These are phyloP conservation scores for Boletus rubescentipes DNA, from an alignment of 768 basidiomycete genomes.

Conservation along the genomic window DNA sequence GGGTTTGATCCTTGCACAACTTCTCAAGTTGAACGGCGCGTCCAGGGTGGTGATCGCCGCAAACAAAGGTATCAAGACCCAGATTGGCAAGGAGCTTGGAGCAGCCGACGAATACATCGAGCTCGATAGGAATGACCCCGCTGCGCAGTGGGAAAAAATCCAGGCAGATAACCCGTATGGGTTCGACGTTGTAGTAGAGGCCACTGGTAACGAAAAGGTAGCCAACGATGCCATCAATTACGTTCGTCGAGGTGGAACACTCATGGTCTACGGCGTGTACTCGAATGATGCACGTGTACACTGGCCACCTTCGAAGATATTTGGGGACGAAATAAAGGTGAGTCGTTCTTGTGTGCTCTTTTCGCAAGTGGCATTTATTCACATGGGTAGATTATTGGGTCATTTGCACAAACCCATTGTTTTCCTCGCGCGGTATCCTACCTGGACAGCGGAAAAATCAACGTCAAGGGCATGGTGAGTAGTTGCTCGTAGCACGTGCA, in stretches of 20 bases:
- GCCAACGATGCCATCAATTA: slow-evolving; percentile 84
- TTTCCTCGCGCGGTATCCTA: slow-evolving; percentile 88
- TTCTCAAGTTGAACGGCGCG: slow-evolving; percentile 84
- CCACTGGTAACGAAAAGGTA: slow-evolving; percentile 75
- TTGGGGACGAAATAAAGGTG: slow-evolving; percentile 63
- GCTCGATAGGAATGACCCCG: slow-evolving; percentile 68
- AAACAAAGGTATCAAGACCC: slow-evolving; percentile 86
- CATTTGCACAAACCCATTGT: slow-evolving; percentile 81
- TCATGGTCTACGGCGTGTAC: slow-evolving; percentile 87
- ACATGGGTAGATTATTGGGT: slow-evolving; percentile 67
- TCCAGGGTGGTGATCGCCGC: slow-evolving; percentile 75
- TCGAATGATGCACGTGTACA: slow-evolving; percentile 74
- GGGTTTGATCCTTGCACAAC: slow-evolving; percentile 80
- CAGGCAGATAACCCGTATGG: slow-evolving; percentile 78
- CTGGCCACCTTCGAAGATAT: slow-evolving; percentile 81
- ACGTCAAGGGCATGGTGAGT: slow-evolving; percentile 67
- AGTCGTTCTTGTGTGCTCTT: neutral
- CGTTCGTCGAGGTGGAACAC: slow-evolving; percentile 73
- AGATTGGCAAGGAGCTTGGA: slow-evolving; percentile 71
- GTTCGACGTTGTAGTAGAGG: slow-evolving; percentile 78
- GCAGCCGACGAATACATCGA: slow-evolving; percentile 83
- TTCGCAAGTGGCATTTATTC: neutral
- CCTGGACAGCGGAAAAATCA: slow-evolving; percentile 79
- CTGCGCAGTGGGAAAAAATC: slow-evolving; percentile 71
- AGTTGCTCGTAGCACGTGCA: neutral